A percentile compares a stretch with the other conserved stretches of the same genome.
Conservation (phyloP, 306 rosid genomes). For the Lupinus albus region DNA sequence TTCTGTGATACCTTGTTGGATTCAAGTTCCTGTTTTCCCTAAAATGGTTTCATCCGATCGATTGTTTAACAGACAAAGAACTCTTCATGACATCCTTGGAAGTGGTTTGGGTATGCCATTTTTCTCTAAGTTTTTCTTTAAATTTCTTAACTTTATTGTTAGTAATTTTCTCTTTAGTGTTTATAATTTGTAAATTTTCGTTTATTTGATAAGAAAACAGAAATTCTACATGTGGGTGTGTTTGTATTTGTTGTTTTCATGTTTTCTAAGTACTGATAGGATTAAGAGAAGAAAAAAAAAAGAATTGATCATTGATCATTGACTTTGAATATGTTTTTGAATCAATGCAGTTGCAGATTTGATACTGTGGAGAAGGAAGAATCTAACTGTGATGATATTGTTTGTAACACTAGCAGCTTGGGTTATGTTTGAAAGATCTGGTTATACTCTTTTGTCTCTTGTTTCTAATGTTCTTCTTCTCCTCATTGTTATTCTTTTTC, state of each 20-base stretch:
- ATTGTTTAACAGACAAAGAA: conserved; percentile 68
- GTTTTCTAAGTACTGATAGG: not conserved
- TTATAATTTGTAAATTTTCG: conserved; percentile 21
- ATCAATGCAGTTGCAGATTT: conserved; percentile 79
- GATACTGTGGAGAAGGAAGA: conserved; percentile 81
- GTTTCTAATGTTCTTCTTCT: conserved; percentile 89
- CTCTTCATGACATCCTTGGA: conserved; percentile 80
- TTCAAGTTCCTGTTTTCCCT: conserved; percentile 40
- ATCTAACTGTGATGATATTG: conserved; percentile 67
- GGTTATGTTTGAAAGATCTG: conserved; percentile 92
- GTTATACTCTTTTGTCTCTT: conserved; percentile 87
- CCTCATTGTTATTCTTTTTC: conserved; percentile 77
- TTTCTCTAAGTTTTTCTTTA: conserved; percentile 31
- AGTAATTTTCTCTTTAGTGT: not conserved
- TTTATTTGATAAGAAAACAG: conserved; percentile 10
- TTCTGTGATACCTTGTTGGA: conserved; percentile 41
- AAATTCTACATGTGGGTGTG: conserved; percentile 31
- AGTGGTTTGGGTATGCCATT: conserved; percentile 66
- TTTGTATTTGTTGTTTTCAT: not conserved
- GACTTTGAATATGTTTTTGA: conserved; percentile 32
- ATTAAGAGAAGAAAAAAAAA: conserved; percentile 1
- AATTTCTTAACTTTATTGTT: conserved; percentile 33
- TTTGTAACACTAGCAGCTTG: conserved; percentile 65
- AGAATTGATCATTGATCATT: conserved; percentile 24
- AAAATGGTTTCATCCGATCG: conserved; percentile 75